Evolutionary conservation across 2,329 filamentous ascomycete species (phyloP).

Genomic region (Trichoderma endophyticum): DNA sequence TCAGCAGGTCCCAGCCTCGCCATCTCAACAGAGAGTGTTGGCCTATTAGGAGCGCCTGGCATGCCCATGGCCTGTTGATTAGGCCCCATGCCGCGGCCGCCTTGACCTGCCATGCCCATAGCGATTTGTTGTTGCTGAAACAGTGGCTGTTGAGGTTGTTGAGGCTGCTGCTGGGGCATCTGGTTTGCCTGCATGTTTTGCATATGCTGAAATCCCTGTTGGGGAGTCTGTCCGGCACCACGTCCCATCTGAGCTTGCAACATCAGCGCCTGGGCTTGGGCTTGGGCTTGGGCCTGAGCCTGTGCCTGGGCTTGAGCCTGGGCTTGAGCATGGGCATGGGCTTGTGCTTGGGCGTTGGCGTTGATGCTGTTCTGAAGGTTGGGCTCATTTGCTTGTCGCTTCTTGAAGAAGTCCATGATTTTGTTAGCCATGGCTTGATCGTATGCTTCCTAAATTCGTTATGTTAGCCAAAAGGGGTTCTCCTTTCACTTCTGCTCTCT

Average conservation of each 20-base stretch:
- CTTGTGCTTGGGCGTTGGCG: slow-evolving; percentile 40
- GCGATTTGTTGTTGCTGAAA: slow-evolving; percentile 32
- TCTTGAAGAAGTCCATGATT: slow-evolving; percentile 47
- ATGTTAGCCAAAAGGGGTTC: not conserved
- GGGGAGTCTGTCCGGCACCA: slow-evolving; percentile 47
- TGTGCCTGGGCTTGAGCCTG: slow-evolving; percentile 36
- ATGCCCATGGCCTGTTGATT: slow-evolving; percentile 41
- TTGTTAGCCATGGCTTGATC: slow-evolving; percentile 47
- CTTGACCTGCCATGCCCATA: slow-evolving; percentile 35
- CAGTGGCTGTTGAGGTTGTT: slow-evolving; percentile 25
- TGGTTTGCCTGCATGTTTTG: slow-evolving; percentile 49
- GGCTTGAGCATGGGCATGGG: slow-evolving; percentile 38
- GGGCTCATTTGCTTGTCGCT: slow-evolving; percentile 49
- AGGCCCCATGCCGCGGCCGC: slow-evolving; percentile 41
- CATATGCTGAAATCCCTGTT: slow-evolving; percentile 55
- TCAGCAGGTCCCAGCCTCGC: slow-evolving; percentile 43
- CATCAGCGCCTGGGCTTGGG: slow-evolving; percentile 41
- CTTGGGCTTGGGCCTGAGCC: slow-evolving; percentile 38
- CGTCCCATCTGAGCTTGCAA: slow-evolving; percentile 53
- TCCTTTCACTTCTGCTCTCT: not conserved
- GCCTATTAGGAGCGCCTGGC: slow-evolving; percentile 35
- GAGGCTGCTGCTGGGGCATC: slow-evolving; percentile 25
- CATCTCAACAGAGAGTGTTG: slow-evolving; percentile 34
- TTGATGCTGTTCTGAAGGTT: slow-evolving; percentile 50
- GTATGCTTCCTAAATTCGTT: slow-evolving; percentile 44